Evolutionary conservation across 2,329 filamentous ascomycete species (phyloP), one percentile per base, ranked within the genome.

Genomic region (Fusarium continuum): DNA sequence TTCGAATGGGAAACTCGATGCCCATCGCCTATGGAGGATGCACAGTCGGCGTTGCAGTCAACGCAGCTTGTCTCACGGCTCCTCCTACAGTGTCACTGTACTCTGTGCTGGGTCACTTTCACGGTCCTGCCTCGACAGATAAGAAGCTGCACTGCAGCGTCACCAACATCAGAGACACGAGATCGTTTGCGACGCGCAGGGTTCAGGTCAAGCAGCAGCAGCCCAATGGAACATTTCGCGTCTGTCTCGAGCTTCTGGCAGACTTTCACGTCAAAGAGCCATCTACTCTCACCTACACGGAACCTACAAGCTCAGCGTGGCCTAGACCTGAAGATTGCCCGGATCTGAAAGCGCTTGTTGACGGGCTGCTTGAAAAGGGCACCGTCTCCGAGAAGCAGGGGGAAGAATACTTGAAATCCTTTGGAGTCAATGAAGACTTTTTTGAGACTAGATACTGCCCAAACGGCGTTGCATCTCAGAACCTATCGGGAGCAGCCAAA

Each of bases 211-310:
- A 71, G 45, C 82, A 84, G 52, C 62, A 70, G 20, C 74, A 74
- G 16, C 67, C 76, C 0, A 70, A 77, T 43, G 78, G 77, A 9
- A 55, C 67, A 4, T 53, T 70, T 6, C 75, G 82, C 22, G 50
- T 71, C 0, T 82, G 79, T 45, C 60, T 83, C 25, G 75, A 81
- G 45, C 65, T 81, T 1, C 62, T 80, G 1, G 77, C 76, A 0
- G 82, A 84, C 50, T 84, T 84, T 50, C 81, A 83, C 23, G 64
- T 74, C 5, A 61, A 66, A 6, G 81, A 83, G 58, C 60, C 72
- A 2, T 72, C 71, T 0, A 20, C 76, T 3, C 43, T 82, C 10
- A 62, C 68, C 0, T 84, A 79, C 55, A 78, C 77, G 2, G 73
- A 73, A 3, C 60, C 74, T 1, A 80, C 79, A 0, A 55, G 40